Evolutionary conservation across 2,329 filamentous ascomycete genomes (phyloP), one percentile per base, ranked within the genome.

Genomic region (Aspergillus sp.): DNA sequence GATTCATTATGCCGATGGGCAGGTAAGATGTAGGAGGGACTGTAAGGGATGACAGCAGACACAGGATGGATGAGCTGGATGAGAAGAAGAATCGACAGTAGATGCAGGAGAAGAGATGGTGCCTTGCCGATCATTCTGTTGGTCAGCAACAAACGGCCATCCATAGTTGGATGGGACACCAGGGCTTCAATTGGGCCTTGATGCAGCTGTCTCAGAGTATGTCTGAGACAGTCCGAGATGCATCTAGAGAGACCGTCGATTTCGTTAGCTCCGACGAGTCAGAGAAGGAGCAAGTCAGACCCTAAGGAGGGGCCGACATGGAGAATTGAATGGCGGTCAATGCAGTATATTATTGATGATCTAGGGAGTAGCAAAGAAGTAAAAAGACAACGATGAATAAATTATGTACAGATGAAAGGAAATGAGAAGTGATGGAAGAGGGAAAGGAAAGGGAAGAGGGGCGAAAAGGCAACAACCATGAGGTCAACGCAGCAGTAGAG

Each of bases 21-120:
- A 37, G 82, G 74, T 45, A 91, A 77, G 41, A 94, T 76, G 28
- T 79, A 81, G 0, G 89, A 89, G 3, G 88, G 86, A 43, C 83
- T 82, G 70, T 94, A 95, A 27, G 88, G 89, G 41, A 89, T 75
- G 39, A 71, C 64, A 33, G 70, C 68, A 42, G 56, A 47, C 37
- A 44, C 51, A 30, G 51, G 42, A 5, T 49, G 26, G 40, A 56
- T 27, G 8, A 57, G 52, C 40, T 63, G 46, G 19, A 54, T 42
- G 7, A 56, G 38, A 45, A 44, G 43, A 33, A 53, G 44, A 13
- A 44, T 43, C 42, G 33, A 40, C 45, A 42, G 40, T 43, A 45
- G 11, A 8, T 43, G 31, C 42, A 44, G 31, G 35, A 46, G 45
- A 41, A 47, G 51, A 38, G 36, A 12, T 36, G 19, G 19, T 19